Base-by-base conservation (phyloP, 768 basidiomycete species). In the Suillus bovinus region DNA sequence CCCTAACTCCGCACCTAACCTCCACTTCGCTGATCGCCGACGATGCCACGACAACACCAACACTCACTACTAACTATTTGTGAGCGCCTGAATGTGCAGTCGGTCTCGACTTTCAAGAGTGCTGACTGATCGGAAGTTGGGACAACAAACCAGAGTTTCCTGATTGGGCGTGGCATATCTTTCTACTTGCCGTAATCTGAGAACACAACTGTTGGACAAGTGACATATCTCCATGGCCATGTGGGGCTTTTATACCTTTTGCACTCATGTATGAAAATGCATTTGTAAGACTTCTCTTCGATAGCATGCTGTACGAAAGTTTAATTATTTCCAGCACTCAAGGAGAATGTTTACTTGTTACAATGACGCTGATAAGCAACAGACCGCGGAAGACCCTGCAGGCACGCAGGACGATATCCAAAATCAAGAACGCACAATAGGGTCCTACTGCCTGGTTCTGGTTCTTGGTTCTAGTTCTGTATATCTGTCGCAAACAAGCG, bases 211-310 rank as follows among this genome's bases (percentile, higher is more conserved):
- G 31, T 52, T 52, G 20, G 50, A 52, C 49, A 29, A 50, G 17
- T 31, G 50, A 52, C 50, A 52, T 52, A 20, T 52, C 50, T 52
- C 50, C 50, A 52, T 52, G 50, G 29, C 29, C 47, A 50, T 29
- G 33, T 34, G 49, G 49, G 17, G 9, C 49, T 52, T 52, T 52
- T 11, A 20, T 52, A 7, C 29, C 31, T 52, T n/a, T 20, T 29
- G 2, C 10, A n/a, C 9, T 10, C 46, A 13, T 16, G 14, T 24
- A 24, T 24, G 14, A 0, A 50, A 50, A 10, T 10, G 8, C 16
- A 49, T 27, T 27, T 27, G 24, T 49, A 8, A 27, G 4, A 50
- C 17, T 29, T 29, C 47, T 49, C 47, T 49, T 49, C 14, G 46
- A 47, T 47, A 24, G 47, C 14, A 8, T 47, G 14, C 11, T 5